Conservation (phyloP, 306 rosid species). For the Clitoria ternatea region DNA sequence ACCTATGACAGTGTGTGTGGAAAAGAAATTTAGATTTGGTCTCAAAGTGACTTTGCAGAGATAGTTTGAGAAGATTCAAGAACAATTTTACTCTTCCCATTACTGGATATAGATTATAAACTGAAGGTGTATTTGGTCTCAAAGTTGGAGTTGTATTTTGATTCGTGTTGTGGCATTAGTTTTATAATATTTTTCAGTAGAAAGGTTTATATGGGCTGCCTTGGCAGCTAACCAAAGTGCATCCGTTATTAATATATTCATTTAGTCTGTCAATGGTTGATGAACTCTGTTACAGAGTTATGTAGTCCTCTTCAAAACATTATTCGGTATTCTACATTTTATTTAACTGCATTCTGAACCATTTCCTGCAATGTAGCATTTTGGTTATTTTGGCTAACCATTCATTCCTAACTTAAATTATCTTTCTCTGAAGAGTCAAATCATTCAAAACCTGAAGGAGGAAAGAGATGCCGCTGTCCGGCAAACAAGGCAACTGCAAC, state of each 20-base stretch:
- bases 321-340: not conserved
- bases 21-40: not conserved
- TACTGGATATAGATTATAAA: not conserved
- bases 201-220: not conserved
- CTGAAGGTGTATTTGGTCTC: no score
- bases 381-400: not conserved
- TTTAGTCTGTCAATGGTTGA: not conserved
- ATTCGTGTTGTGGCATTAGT: not conserved
- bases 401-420: not conserved
- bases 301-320: not conserved
- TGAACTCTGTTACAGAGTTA: not conserved
- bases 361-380: not conserved
- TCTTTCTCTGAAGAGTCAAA: conserved; percentile 35
- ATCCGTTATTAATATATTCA: not conserved
- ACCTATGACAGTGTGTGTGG: not conserved
- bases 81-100: not conserved
- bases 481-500: conserved; percentile 64
- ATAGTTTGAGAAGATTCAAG: not conserved
- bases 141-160: not conserved
- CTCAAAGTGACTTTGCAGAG: not conserved
- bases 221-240: not conserved
- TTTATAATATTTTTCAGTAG: not conserved
- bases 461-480: conserved; percentile 65
- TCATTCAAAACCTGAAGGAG: conserved; percentile 54
- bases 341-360: not conserved